These are phyloP conservation scores for Curvularia spicifera DNA, from an alignment of 2,329 filamentous ascomycete genomes.

Conservation along the genomic window DNA sequence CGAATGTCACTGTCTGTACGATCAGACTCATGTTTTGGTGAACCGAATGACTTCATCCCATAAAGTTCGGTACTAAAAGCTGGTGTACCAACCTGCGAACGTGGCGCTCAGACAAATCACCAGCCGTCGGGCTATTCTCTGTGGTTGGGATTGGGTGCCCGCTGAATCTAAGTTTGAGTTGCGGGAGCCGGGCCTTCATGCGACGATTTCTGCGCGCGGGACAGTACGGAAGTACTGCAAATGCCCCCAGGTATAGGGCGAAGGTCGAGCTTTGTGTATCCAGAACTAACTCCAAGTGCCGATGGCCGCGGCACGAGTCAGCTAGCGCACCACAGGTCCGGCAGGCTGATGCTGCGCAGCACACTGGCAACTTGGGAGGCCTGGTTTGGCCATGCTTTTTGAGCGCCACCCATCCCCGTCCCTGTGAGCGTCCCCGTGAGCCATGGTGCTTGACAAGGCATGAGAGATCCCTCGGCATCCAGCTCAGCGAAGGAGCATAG, in stretches of 20 bases:
- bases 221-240: background rate
- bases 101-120: constrained; percentile 1
- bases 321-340: background rate
- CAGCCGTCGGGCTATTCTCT: background rate
- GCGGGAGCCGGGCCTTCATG: constrained; percentile 5
- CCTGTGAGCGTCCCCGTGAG: background rate
- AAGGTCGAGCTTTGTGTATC: background rate
- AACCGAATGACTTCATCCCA: background rate
- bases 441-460: background rate
- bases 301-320: constrained; percentile 10
- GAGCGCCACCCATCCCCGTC: background rate
- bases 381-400: background rate
- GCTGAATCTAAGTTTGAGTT: constrained; percentile 10
- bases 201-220: constrained; percentile 3
- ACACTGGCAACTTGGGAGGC: background rate
- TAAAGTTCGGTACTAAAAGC: background rate
- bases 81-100: background rate
- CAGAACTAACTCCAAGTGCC: constrained; percentile 9
- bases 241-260: background rate
- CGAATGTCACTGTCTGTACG: background rate
- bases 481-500: background rate
- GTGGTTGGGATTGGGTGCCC: background rate
- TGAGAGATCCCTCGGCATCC: background rate
- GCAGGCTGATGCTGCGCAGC: background rate
- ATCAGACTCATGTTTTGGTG: background rate